These are phyloP conservation scores for Ampelocalamus luodianensis DNA, from an alignment of 176 grass and related monocot genomes.

Conservation along the genomic window DNA sequence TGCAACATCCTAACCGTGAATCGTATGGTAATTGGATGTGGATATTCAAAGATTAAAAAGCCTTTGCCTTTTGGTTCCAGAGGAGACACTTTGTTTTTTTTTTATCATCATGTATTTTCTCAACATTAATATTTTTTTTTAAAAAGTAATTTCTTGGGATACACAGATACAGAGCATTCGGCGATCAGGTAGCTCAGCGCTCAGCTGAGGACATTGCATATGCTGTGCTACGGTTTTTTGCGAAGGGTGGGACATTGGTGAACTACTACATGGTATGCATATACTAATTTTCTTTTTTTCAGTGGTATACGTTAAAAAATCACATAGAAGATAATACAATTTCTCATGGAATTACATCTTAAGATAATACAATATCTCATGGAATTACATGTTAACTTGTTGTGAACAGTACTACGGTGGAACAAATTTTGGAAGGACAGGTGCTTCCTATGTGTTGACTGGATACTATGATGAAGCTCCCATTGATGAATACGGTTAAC, in stretches of 20 bases:
- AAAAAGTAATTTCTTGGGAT: constrained; percentile 40
- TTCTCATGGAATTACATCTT: constrained; percentile 36
- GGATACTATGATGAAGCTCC: constrained; percentile 94
- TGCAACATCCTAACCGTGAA: constrained; percentile 15
- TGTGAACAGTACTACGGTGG: constrained; percentile 81
- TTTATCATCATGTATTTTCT: not conserved
- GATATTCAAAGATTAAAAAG: constrained; percentile 8
- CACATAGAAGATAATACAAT: not conserved
- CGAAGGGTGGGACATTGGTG: constrained; percentile 70
- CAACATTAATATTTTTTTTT: constrained; percentile 9
- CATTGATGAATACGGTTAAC: constrained; percentile 86
- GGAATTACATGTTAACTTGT: constrained; percentile 35
- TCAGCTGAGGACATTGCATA: constrained; percentile 92
- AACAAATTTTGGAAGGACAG: constrained; percentile 85
- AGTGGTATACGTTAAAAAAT: not conserved
- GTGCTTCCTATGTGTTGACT: constrained; percentile 79
- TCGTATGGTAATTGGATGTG: not conserved
- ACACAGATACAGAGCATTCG: constrained; percentile 78
- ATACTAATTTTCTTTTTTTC: constrained; percentile 17
- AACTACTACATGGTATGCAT: constrained; percentile 93
- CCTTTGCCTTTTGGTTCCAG: constrained; percentile 14
- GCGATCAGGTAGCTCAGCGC: constrained; percentile 76
- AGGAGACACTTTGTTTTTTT: constrained; percentile 12
- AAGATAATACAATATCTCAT: constrained; percentile 20
- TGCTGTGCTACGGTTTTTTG: constrained; percentile 82